Evolutionary conservation across 2,329 filamentous ascomycete genomes (phyloP).

Genomic region (Dothideomycetes sp.): DNA sequence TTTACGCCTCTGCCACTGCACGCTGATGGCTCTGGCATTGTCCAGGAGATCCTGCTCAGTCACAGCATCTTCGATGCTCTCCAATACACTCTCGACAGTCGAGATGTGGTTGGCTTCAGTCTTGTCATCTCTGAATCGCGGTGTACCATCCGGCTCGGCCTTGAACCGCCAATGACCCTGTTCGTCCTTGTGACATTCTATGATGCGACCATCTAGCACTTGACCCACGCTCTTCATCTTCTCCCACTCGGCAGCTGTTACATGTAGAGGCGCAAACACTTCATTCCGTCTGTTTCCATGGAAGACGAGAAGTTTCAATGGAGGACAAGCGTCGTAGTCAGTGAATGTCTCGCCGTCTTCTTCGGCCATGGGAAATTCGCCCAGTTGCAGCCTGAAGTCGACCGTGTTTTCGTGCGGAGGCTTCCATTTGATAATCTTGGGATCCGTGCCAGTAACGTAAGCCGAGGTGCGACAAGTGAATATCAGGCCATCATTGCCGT

Average conservation of each 20-base stretch:
- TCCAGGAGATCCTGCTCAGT: slow-evolving; percentile 70
- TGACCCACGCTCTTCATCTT: slow-evolving; percentile 62
- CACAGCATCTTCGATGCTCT: slow-evolving; percentile 81
- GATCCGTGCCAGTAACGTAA: slow-evolving; percentile 85
- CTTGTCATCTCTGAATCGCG: slow-evolving; percentile 90
- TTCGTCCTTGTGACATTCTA: slow-evolving; percentile 80
- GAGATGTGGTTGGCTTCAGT: slow-evolving; percentile 78
- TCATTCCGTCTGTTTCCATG: slow-evolving; percentile 57
- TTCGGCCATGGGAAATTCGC: slow-evolving; percentile 58
- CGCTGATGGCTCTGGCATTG: slow-evolving; percentile 61
- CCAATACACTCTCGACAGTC: slow-evolving; percentile 76
- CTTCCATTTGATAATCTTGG: slow-evolving; percentile 96
- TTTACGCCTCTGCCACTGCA: slow-evolving; percentile 65
- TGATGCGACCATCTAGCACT: slow-evolving; percentile 75
- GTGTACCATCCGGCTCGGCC: slow-evolving; percentile 38
- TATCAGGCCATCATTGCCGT: slow-evolving; percentile 93
- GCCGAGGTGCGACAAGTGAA: slow-evolving; percentile 87
- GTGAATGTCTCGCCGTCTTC: slow-evolving; percentile 54
- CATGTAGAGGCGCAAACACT: slow-evolving; percentile 55
- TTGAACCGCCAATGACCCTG: slow-evolving; percentile 69
- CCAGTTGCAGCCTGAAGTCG: slow-evolving; percentile 73
- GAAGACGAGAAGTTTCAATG: slow-evolving; percentile 55
- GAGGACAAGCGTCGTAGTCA: slow-evolving; percentile 60
- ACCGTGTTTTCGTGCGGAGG: slow-evolving; percentile 90
- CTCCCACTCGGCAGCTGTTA: slow-evolving; percentile 77